Percentiles rank a stretch among this genome's conserved stretches.
Conservation (phyloP, 371 early-diverging fungal genomes). For the Actinomucor elegans region DNA sequence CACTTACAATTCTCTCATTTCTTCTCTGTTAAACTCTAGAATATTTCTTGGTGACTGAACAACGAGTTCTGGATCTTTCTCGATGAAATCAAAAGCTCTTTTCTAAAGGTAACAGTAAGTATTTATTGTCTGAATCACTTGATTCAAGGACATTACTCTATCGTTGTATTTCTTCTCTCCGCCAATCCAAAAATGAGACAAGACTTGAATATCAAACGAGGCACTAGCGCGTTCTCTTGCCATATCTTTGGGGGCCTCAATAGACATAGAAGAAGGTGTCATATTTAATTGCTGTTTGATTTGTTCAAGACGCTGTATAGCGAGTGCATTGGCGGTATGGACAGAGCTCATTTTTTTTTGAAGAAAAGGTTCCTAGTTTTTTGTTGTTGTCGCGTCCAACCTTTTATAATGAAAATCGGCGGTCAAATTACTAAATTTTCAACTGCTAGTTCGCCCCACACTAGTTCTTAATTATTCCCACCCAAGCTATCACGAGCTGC, state of each 20-base stretch:
- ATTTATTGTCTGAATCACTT: not conserved
- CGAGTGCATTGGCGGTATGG: not conserved
- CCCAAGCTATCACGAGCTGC: no score
- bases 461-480: no score
- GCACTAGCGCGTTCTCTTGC: conserved; percentile 55
- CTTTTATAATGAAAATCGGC: no score
- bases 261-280: conserved; percentile 37
- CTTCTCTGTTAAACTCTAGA: conserved; percentile 56
- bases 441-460: no score
- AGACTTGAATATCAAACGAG: conserved; percentile 52
- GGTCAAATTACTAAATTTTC: no score
- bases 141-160: conserved; percentile 24
- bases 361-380: no score
- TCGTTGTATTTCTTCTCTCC: conserved; percentile 48
- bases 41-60: conserved; percentile 54
- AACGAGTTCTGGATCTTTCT: conserved; percentile 58
- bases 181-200: conserved; percentile 49
- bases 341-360: no score
- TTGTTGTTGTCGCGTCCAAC: no score
- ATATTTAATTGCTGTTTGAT: conserved; percentile 38
- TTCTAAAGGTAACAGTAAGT: not conserved
- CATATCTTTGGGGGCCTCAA: conserved; percentile 38
- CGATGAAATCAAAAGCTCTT: conserved; percentile 53
- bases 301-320: conserved; percentile 7
- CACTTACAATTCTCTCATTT: conserved; percentile 63